Conservation (phyloP, 306 rosid species). For the Clitoria ternatea region DNA sequence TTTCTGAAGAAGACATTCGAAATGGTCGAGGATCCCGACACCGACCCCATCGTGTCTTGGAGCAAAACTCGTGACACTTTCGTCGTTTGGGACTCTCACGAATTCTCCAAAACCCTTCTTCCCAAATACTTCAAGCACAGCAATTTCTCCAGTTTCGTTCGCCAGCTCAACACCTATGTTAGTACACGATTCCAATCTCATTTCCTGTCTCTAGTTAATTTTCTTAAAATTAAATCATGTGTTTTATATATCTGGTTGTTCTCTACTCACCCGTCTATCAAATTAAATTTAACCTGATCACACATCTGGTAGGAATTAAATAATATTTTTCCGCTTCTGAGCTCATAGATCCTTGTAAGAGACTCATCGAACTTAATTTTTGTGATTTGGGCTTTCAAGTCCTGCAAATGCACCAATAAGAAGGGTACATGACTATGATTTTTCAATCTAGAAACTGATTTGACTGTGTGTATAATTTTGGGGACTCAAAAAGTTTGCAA, state of each 20-base stretch:
- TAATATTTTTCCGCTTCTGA: no score
- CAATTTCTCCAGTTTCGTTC: constrained; percentile 94
- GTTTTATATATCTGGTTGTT: not conserved
- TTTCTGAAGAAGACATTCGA: constrained; percentile 79
- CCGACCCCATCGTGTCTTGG: constrained; percentile 85
- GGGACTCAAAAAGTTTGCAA: no score
- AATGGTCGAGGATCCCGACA: constrained; percentile 82
- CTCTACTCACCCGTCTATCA: not conserved
- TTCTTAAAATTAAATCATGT: no score
- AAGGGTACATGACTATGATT: no score
- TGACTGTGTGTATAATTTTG: no score
- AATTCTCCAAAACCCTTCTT: constrained; percentile 63
- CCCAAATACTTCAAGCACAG: constrained; percentile 83
- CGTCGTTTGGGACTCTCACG: constrained; percentile 79
- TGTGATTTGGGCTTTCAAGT: no score
- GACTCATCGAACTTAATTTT: no score
- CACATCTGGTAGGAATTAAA: no score
- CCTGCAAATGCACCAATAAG: no score
- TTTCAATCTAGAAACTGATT: no score
- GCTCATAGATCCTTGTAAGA: no score
- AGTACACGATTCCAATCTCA: not conserved
- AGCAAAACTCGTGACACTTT: constrained; percentile 57
- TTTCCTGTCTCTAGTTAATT: not conserved
- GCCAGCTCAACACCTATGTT: constrained; percentile 95
- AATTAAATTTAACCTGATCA: not conserved